These are phyloP conservation scores for Fusarium staphyleae DNA, from an alignment of 2,329 filamentous ascomycete species.

Conservation along the genomic window DNA sequence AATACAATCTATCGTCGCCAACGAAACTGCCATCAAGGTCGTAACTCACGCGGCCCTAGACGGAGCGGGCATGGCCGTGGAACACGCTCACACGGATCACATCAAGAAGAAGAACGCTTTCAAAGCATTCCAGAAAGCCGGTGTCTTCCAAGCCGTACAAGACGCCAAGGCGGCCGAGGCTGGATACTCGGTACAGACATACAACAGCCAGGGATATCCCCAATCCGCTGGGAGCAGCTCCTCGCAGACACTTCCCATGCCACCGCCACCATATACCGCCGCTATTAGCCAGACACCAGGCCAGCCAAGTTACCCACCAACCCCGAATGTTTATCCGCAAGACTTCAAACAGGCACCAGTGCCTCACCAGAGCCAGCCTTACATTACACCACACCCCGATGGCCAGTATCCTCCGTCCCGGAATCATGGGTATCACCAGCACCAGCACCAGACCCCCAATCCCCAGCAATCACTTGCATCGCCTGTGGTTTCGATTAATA, in stretches of 20 bases:
- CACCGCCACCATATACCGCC: conserved; percentile 26
- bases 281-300: neutral
- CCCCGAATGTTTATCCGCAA: neutral
- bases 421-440: conserved; percentile 4
- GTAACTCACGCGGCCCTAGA: conserved; percentile 49
- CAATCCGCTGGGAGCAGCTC: conserved; percentile 2
- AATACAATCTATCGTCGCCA: conserved; percentile 37
- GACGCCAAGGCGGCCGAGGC: conserved; percentile 42
- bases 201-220: conserved; percentile 21
- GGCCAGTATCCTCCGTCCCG: conserved; percentile 6
- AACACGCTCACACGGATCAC: conserved; percentile 47
- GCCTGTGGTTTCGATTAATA: neutral
- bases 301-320: neutral
- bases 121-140: conserved; percentile 45
- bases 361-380: neutral
- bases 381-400: neutral
- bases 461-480: neutral
- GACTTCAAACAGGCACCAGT: conserved; percentile 18
- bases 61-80: conserved; percentile 45
- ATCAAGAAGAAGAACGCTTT: conserved; percentile 46
- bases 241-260: conserved; percentile 4
- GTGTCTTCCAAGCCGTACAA: conserved; percentile 43
- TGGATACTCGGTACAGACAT: conserved; percentile 26
- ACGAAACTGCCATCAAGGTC: conserved; percentile 47
- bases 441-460: neutral